phyloP scores from a whole-genome alignment of 1,284 basidiomycete genomes.

The Paramarasmius palmivorus region DNA sequence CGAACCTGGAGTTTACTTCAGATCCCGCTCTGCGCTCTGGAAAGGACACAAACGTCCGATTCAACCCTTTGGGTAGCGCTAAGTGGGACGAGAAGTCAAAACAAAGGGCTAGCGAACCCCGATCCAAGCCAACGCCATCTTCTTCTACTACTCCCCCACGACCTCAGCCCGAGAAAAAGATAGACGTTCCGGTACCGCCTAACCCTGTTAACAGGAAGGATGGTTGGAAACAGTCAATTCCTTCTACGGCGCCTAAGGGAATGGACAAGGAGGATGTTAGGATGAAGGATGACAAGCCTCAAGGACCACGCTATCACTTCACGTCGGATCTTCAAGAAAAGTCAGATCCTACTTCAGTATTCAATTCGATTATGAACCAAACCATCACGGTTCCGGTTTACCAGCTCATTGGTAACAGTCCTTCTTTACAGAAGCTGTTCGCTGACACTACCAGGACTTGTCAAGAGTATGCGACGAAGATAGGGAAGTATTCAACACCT shows the following conservation, averaged over 20 bases:
- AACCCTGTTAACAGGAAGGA: no score
- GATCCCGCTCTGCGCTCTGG: slow-evolving; percentile 2
- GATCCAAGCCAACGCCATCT: background rate
- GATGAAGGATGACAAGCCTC: slow-evolving; percentile 1
- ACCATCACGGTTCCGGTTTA: background rate
- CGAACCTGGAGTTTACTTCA: background rate
- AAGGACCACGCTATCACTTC: background rate
- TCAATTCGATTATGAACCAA: background rate
- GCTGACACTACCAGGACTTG: background rate
- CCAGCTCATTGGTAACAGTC: slow-evolving; percentile 1
- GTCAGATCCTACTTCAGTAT: background rate
- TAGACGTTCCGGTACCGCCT: no score
- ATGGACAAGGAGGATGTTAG: no score
- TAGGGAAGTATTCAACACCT: background rate
- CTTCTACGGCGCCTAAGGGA: no score
- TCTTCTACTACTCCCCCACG: background rate
- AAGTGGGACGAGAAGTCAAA: background rate
- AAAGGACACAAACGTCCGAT: background rate
- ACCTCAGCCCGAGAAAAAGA: no score
- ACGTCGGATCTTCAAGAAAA: slow-evolving; percentile 8
- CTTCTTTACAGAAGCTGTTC: background rate
- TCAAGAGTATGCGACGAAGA: background rate
- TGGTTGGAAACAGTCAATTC: no score
- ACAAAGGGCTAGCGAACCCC: background rate
- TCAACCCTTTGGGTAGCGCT: background rate